These are phyloP conservation scores for Colletotrichum nymphaeae DNA, from an alignment of 2,329 filamentous ascomycete genomes.

Conservation along the genomic window DNA sequence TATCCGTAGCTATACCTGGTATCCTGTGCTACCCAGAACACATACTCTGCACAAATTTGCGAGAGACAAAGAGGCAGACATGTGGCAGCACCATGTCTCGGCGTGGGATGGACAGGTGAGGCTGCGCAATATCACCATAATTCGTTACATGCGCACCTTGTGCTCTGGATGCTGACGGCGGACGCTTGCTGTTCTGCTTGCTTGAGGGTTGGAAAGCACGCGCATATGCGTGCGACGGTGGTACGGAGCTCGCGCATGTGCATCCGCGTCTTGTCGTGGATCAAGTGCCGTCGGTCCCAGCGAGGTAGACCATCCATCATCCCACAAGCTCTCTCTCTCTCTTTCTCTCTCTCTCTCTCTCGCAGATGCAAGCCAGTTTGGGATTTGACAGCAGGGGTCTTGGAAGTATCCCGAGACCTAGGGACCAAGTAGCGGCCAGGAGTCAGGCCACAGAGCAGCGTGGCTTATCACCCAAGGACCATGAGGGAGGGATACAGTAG, in stretches of 20 bases:
- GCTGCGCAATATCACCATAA: neutral
- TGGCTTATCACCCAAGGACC: slow-evolving; percentile 7
- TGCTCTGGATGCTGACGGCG: neutral
- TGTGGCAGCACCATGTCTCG: slow-evolving; percentile 8
- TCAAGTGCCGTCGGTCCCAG: slow-evolving; percentile 20
- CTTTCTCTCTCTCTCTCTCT: neutral
- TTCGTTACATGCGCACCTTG: neutral
- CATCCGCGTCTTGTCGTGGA: neutral
- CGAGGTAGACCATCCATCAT: slow-evolving; percentile 7
- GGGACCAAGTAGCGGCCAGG: slow-evolving; percentile 9
- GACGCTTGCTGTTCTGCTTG: neutral
- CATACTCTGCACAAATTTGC: neutral
- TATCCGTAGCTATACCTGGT: neutral
- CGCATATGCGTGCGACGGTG: slow-evolving; percentile 26
- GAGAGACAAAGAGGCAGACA: slow-evolving; percentile 7
- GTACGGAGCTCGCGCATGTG: slow-evolving; percentile 19
- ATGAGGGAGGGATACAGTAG: slow-evolving; percentile 5
- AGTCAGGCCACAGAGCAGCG: slow-evolving; percentile 18
- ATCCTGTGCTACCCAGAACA: neutral
- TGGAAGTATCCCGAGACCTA: slow-evolving; percentile 9
- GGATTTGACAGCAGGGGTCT: slow-evolving; percentile 24
- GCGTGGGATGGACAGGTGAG: slow-evolving; percentile 10
- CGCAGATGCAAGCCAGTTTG: slow-evolving; percentile 11
- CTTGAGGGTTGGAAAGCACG: neutral
- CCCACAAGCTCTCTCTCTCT: slow-evolving; percentile 7